A percentile compares a stretch with the other conserved stretches of the same genome.
Evolutionary conservation across 2,329 filamentous ascomycete species (phyloP).

Genomic region (Aspergillus ruber): DNA sequence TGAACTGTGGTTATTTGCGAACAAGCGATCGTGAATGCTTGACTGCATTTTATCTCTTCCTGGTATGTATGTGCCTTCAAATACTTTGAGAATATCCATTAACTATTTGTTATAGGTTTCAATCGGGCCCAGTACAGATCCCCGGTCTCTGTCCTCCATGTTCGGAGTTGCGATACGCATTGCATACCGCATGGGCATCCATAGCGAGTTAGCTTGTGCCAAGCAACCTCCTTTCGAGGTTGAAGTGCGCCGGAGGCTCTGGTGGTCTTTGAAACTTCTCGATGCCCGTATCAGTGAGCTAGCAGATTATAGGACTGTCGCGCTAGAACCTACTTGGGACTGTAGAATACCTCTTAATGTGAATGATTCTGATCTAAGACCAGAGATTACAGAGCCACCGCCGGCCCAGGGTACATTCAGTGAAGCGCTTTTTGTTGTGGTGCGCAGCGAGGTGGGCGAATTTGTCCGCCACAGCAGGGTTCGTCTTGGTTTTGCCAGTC

Average conservation of each 20-base stretch:
- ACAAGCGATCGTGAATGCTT: conserved; percentile 40
- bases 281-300: conserved; percentile 65
- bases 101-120: conserved; percentile 43
- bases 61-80: conserved; percentile 35
- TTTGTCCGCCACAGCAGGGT: conserved; percentile 33
- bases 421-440: conserved; percentile 39
- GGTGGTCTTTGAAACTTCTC: conserved; percentile 66
- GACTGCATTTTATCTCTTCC: conserved; percentile 49
- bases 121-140: conserved; percentile 54
- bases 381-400: conserved; percentile 33
- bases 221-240: conserved; percentile 50
- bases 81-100: not conserved
- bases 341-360: conserved; percentile 38
- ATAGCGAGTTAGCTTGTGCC: conserved; percentile 52
- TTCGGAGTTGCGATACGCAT: conserved; percentile 62
- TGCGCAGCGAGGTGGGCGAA: conserved; percentile 38
- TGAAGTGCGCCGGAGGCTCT: conserved; percentile 64
- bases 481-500: conserved; percentile 42
- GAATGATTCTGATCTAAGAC: conserved; percentile 36
- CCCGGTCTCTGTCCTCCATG: conserved; percentile 53
- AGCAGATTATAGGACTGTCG: conserved; percentile 42
- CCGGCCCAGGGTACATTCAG: conserved; percentile 25
- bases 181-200: conserved; percentile 62
- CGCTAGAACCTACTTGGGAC: conserved; percentile 40
- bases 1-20: conserved; percentile 39